Evolutionary conservation across 2,329 filamentous ascomycete genomes (phyloP).

Genomic region (Dryadomyces quercus-mongolicae): DNA sequence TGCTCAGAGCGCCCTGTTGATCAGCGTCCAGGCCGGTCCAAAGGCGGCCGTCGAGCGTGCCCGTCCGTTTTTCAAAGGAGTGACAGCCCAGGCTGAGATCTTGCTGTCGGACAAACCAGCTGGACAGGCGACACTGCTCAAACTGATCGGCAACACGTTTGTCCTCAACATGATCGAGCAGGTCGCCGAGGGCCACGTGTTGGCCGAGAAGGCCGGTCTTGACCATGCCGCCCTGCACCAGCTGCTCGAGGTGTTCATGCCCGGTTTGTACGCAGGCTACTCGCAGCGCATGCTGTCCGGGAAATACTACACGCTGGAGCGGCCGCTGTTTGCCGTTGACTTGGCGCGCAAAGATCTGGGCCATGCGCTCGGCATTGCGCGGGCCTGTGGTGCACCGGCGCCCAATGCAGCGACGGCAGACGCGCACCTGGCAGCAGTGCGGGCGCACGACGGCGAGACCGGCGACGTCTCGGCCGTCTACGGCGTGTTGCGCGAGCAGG

Average conservation of each 20-base stretch:
- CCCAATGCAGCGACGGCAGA: constrained; percentile 55
- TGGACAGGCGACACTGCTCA: constrained; percentile 57
- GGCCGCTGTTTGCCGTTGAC: constrained; percentile 74
- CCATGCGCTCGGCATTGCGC: constrained; percentile 59
- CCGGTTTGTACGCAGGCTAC: constrained; percentile 64
- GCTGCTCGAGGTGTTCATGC: constrained; percentile 63
- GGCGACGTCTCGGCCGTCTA: constrained; percentile 79
- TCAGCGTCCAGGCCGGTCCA: constrained; percentile 62
- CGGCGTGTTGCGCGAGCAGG: constrained; percentile 63
- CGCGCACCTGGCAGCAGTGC: constrained; percentile 55
- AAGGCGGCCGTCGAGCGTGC: constrained; percentile 47
- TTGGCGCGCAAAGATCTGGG: constrained; percentile 71
- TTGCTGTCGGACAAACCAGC: constrained; percentile 59
- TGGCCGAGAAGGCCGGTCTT: constrained; percentile 71
- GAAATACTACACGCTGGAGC: constrained; percentile 63
- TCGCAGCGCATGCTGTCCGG: constrained; percentile 61
- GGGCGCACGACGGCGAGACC: constrained; percentile 51
- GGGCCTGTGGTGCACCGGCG: constrained; percentile 48
- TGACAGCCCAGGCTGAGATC: constrained; percentile 57
- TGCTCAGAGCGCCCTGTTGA: constrained; percentile 57
- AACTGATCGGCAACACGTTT: constrained; percentile 80
- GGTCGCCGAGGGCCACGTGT: constrained; percentile 63
- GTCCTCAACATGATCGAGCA: constrained; percentile 73
- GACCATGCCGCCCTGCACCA: constrained; percentile 57
- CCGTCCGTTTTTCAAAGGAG: constrained; percentile 58